These are phyloP conservation scores for Noccaea caerulescens DNA, from an alignment of 345 rosid genomes.

Conservation along the genomic window DNA sequence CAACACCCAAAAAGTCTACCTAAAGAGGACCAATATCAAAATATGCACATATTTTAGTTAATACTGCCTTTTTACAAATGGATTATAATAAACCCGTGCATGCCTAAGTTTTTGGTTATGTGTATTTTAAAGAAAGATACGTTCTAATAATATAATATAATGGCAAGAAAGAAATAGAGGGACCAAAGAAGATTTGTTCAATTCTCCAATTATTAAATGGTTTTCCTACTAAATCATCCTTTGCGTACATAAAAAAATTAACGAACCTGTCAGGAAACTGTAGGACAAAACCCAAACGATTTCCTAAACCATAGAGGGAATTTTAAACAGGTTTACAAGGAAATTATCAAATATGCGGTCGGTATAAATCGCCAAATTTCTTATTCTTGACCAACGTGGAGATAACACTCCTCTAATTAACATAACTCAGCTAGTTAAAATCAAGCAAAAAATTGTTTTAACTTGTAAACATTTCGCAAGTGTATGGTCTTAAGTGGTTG, in stretches of 20 bases:
- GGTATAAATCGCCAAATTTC: not conserved
- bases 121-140: slow-evolving; percentile 21
- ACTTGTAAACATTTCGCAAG: slow-evolving; percentile 20
- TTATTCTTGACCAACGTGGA: not conserved
- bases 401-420: not conserved
- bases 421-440: not conserved
- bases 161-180: slow-evolving; percentile 4
- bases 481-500: slow-evolving; percentile 45
- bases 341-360: slow-evolving; percentile 7
- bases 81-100: slow-evolving; percentile 32
- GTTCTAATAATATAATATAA: slow-evolving; percentile 5
- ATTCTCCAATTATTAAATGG: slow-evolving; percentile 4
- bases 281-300: not conserved
- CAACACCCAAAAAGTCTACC: slow-evolving; percentile 23
- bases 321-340: not conserved
- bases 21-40: slow-evolving; percentile 25
- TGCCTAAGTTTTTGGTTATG: slow-evolving; percentile 30
- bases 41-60: slow-evolving; percentile 9
- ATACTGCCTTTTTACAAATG: slow-evolving; percentile 19
- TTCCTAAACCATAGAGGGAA: not conserved
- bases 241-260: not conserved
- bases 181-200: slow-evolving; percentile 17
- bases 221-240: not conserved
- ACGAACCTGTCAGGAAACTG: not conserved
- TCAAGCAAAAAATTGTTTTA: slow-evolving; percentile 19